These are phyloP conservation scores for Cryphonectria japonica DNA, from an alignment of 2,329 filamentous ascomycete species.

Conservation along the genomic window DNA sequence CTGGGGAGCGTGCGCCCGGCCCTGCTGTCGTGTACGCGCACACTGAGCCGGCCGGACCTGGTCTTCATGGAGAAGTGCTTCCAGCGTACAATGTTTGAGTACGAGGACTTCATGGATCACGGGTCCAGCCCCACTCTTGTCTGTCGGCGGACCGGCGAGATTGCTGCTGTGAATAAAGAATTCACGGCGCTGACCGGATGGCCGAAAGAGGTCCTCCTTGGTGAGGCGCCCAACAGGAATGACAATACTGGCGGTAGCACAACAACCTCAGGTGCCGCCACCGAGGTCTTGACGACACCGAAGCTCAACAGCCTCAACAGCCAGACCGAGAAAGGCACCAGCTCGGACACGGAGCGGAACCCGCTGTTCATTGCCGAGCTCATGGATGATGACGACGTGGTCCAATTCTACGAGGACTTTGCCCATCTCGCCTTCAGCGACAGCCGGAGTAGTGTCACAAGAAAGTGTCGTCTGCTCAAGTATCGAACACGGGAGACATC, in stretches of 20 bases:
- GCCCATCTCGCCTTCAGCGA: conserved; percentile 91
- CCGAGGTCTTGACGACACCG: conserved; percentile 55
- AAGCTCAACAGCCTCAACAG: conserved; percentile 49
- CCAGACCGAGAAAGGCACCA: conserved; percentile 42
- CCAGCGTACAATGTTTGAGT: conserved; percentile 88
- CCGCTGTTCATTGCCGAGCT: conserved; percentile 91
- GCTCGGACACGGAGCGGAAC: conserved; percentile 59
- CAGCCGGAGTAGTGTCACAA: conserved; percentile 80
- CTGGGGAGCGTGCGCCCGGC: conserved; percentile 89
- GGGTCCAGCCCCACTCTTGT: conserved; percentile 91
- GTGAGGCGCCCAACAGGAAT: conserved; percentile 85
- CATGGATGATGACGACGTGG: conserved; percentile 88
- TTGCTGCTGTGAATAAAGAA: conserved; percentile 95
- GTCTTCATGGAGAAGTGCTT: conserved; percentile 98
- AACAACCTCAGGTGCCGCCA: conserved; percentile 45
- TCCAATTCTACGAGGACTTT: conserved; percentile 96
- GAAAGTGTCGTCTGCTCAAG: conserved; percentile 84
- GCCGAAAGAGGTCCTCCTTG: conserved; percentile 86
- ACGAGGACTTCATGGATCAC: conserved; percentile 88
- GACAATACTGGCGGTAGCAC: conserved; percentile 69
- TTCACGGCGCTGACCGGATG: conserved; percentile 96
- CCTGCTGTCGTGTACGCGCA: conserved; percentile 88
- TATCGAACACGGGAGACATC: conserved; percentile 76
- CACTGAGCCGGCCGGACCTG: conserved; percentile 84
- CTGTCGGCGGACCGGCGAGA: conserved; percentile 87